phyloP scores from a whole-genome alignment of 139 green algal species.

The Tetraselmis striata region DNA sequence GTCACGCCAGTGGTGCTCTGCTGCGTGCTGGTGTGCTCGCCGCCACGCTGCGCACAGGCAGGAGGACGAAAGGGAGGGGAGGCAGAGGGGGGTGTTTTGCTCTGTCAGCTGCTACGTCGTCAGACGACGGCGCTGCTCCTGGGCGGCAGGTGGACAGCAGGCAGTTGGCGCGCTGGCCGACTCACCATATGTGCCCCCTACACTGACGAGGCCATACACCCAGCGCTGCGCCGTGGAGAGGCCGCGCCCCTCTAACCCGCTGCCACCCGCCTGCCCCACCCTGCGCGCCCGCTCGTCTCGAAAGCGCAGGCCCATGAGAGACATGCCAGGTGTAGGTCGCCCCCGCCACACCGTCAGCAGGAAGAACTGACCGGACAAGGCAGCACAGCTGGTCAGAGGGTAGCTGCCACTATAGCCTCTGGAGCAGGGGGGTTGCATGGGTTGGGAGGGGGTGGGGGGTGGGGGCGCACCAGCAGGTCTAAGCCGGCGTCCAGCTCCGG shows the following conservation, averaged over 20 bases:
- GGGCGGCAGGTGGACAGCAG: no score
- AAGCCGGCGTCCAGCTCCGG: background rate
- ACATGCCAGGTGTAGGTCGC: slow-evolving; percentile 63
- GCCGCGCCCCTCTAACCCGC: slow-evolving; percentile 59
- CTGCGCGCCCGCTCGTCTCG: slow-evolving; percentile 44
- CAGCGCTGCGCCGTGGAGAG: slow-evolving; percentile 41
- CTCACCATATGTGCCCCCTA: slow-evolving; percentile 18
- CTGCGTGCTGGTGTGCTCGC: slow-evolving; percentile 23
- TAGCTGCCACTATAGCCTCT: background rate
- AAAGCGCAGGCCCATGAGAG: slow-evolving; percentile 85
- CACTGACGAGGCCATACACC: slow-evolving; percentile 38
- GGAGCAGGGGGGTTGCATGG: background rate
- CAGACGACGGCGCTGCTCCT: no score
- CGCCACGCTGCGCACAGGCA: slow-evolving; percentile 47
- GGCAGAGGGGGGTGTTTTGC: no score
- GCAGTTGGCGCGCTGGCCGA: no score
- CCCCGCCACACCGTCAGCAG: slow-evolving; percentile 50
- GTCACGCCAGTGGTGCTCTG: slow-evolving; percentile 25
- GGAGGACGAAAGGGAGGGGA: no score
- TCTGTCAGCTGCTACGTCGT: no score
- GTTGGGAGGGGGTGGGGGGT: background rate
- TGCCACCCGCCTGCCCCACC: slow-evolving; percentile 20
- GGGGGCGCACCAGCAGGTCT: background rate
- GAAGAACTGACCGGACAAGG: no score
- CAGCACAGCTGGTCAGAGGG: background rate